Base-by-base conservation (phyloP, 805 yeast species). In the Candida ponderosae region DNA sequence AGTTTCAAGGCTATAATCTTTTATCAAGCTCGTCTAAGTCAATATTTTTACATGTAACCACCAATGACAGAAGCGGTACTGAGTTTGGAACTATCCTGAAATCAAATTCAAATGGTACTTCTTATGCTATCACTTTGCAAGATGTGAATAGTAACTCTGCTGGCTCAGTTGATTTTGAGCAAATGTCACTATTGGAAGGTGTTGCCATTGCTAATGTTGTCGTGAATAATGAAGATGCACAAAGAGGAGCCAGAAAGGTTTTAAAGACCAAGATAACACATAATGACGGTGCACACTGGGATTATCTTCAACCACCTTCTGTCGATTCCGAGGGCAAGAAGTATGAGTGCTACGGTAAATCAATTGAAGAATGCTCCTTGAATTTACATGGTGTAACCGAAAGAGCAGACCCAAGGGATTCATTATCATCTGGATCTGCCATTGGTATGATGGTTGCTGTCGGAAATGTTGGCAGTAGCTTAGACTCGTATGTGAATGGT, bases 281-380 rank as follows among this genome's bases (percentile, higher is more conserved):
- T 53, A 87, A 87, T 56, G 97, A 93, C 57, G 98, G 96, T 39
- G 85, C 90, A 4, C 79, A 81, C 43, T 90, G 97, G 97, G 57
- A 67, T 5, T 76, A 65, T 41, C 48, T 93, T 16, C 53, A 57
- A 1, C 90, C 97, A 5, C 97, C 97, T 6, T 40, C 60, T 2
- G 63, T 58, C 14, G 86, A 84, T 51, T 72, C 82, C 0, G 56
- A 71, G 1, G 85, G 86, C 4, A 68, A 76, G 31, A 64, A 63
- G 29, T 77, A 71, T 39, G 42, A 45, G 3, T 88, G 96, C 53
- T 48, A 51, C 17, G 70, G 74, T 5, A 61, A 64, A 29, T 43
- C 76, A 3, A 48, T 78, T 14, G 70, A 68, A 2, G 68, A 74
- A 33, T 90, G 97, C 49, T 79, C 95, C 0, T 70, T 90, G 48